Evolutionary conservation across 2,329 filamentous ascomycete species (phyloP).

Genomic region (Cercospora sp.): DNA sequence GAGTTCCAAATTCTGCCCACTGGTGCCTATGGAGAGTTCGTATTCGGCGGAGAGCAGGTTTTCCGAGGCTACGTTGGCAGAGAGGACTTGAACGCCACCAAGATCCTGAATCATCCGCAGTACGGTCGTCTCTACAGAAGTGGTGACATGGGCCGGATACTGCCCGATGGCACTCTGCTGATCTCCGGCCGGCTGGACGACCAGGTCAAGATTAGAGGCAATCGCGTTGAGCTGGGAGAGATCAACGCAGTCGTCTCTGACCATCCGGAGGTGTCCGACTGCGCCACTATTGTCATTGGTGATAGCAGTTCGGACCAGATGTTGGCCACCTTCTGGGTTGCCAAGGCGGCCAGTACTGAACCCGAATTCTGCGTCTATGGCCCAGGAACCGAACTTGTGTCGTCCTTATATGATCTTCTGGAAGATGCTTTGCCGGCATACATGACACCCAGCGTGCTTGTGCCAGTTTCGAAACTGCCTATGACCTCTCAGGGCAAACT

Average conservation of each 20-base stretch:
- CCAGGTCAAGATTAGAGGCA: slow-evolving; percentile 79
- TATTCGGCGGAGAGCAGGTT: slow-evolving; percentile 83
- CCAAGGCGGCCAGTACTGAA: slow-evolving; percentile 30
- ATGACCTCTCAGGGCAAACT: slow-evolving; percentile 74
- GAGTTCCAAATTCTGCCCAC: slow-evolving; percentile 60
- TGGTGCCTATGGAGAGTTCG: slow-evolving; percentile 78
- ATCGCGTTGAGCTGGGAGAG: slow-evolving; percentile 76
- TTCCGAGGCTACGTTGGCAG: slow-evolving; percentile 70
- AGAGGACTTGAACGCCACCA: slow-evolving; percentile 61
- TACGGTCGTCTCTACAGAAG: slow-evolving; percentile 78
- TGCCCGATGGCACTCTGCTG: slow-evolving; percentile 72
- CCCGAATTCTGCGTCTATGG: slow-evolving; percentile 9
- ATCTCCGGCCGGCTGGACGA: slow-evolving; percentile 74
- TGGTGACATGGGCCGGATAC: slow-evolving; percentile 77
- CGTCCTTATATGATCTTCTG: slow-evolving; percentile 57
- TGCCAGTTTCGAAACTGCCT: slow-evolving; percentile 70
- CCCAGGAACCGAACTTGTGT: slow-evolving; percentile 6
- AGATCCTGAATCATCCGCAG: slow-evolving; percentile 67
- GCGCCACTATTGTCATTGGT: slow-evolving; percentile 62
- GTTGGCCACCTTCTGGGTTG: slow-evolving; percentile 70
- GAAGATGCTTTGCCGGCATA: slow-evolving; percentile 64
- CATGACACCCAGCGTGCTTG: slow-evolving; percentile 74
- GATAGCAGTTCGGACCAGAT: slow-evolving; percentile 49
- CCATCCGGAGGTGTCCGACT: slow-evolving; percentile 58
- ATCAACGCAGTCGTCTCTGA: slow-evolving; percentile 65